phyloP scores from a whole-genome alignment of 192 early-diverging fungal species.

The Linnemannia exigua region DNA sequence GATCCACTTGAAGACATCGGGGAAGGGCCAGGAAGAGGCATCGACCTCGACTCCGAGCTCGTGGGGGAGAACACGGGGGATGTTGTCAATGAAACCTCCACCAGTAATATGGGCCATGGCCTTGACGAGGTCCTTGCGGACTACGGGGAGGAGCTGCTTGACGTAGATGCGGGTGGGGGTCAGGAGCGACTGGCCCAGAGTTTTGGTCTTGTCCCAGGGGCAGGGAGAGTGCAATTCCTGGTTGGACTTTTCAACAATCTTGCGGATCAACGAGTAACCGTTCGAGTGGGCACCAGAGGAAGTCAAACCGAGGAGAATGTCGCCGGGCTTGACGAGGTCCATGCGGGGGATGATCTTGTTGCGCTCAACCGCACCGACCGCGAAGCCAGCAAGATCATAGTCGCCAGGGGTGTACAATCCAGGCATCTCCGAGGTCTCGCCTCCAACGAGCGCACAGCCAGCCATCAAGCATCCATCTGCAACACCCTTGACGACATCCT shows the following conservation, averaged over 20 bases:
- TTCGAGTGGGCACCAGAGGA: slow-evolving; percentile 99
- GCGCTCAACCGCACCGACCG: slow-evolving; percentile 97
- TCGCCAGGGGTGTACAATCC: slow-evolving; percentile 89
- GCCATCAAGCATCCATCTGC: slow-evolving; percentile 93
- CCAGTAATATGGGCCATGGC: slow-evolving; percentile 99
- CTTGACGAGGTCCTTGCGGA: slow-evolving; percentile 87
- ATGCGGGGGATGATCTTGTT: slow-evolving; percentile 88
- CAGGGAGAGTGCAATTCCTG: slow-evolving; percentile 83
- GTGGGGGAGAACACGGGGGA: slow-evolving; percentile 94
- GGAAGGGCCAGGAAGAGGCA: slow-evolving; percentile 84
- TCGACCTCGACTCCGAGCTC: slow-evolving; percentile 88
- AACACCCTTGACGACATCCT: slow-evolving; percentile 93
- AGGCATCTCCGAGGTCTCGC: slow-evolving; percentile 99
- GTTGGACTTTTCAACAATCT: slow-evolving; percentile 82
- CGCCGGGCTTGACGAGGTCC: slow-evolving; percentile 80
- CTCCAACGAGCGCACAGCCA: slow-evolving; percentile 96
- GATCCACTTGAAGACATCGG: slow-evolving; percentile 96
- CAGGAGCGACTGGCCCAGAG: slow-evolving; percentile 89
- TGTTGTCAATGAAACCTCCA: slow-evolving; percentile 98
- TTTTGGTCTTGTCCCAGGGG: slow-evolving; percentile 80
- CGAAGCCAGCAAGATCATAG: slow-evolving; percentile 97
- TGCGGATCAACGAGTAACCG: slow-evolving; percentile 98
- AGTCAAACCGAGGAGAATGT: slow-evolving; percentile 90
- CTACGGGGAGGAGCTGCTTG: slow-evolving; percentile 87
- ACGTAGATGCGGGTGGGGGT: slow-evolving; percentile 98